Evolutionary conservation across 225 moss, liverwort and hornwort species (phyloP).

Genomic region (Straminergon stramineum): DNA sequence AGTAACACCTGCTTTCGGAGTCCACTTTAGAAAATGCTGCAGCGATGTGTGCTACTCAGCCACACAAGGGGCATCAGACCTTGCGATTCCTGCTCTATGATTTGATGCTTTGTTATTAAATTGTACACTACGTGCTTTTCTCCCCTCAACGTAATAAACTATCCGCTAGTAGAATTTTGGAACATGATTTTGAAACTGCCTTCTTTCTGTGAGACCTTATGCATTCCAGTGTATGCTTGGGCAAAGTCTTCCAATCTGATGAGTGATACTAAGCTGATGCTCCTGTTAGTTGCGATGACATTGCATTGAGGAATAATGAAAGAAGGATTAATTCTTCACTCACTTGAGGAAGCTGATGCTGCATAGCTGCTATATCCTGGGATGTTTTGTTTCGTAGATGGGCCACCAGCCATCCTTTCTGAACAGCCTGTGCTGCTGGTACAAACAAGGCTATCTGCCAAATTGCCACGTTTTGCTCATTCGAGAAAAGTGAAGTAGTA

Average conservation of each 20-base stretch:
- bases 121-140: no score
- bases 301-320: background rate
- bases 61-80: background rate
- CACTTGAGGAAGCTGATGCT: conserved; percentile 27
- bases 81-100: background rate
- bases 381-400: conserved; percentile 26
- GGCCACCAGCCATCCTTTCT: conserved; percentile 38
- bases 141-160: no score
- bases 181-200: background rate
- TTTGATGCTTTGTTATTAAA: background rate
- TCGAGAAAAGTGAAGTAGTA: background rate
- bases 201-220: no score
- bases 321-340: background rate
- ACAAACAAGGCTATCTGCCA: conserved; percentile 36
- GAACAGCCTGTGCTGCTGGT: conserved; percentile 23
- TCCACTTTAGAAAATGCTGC: background rate
- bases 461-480: background rate
- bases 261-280: background rate
- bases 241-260: background rate
- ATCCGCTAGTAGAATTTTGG: background rate
- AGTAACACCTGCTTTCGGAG: background rate
- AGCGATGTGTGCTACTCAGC: no score
- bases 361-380: conserved; percentile 16
- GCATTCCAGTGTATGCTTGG: background rate
- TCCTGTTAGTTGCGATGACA: background rate